Percentiles rank a stretch among this genome's conserved stretches.
Conservation (phyloP, 176 grass and related monocot species). For the Bolboschoenus planiculmis region DNA sequence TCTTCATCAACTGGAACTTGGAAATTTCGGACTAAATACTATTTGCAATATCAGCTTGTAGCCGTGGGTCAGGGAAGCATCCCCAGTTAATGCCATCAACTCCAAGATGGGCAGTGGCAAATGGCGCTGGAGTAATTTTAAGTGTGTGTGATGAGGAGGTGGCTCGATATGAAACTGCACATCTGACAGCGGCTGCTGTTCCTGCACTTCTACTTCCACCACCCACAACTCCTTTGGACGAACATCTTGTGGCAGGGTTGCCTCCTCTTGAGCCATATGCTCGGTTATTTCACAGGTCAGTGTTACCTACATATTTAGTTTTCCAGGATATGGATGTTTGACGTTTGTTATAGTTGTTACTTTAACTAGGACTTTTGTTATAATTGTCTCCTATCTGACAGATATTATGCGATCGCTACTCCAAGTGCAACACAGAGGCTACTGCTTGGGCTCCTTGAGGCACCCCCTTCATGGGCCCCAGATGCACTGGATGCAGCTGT, state of each 20-base stretch:
- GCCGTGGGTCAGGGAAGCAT: slow-evolving; percentile 92
- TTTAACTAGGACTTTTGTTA: neutral
- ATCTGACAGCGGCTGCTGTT: slow-evolving; percentile 95
- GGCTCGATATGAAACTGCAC: slow-evolving; percentile 82
- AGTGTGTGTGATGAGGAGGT: slow-evolving; percentile 99
- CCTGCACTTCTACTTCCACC: slow-evolving; percentile 94
- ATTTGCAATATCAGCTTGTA: slow-evolving; percentile 51
- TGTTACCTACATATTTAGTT: slow-evolving; percentile 4
- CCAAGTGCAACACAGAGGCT: slow-evolving; percentile 95
- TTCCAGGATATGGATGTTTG: neutral
- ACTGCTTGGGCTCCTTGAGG: slow-evolving; percentile 95
- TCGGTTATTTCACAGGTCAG: slow-evolving; percentile 89
- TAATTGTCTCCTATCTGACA: slow-evolving; percentile 27
- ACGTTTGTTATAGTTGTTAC: neutral
- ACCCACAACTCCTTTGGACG: slow-evolving; percentile 85
- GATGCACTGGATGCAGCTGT: slow-evolving; percentile 99
- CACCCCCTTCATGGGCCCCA: slow-evolving; percentile 97
- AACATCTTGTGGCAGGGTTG: slow-evolving; percentile 87
- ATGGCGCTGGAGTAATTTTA: slow-evolving; percentile 97
- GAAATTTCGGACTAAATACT: neutral
- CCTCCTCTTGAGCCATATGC: slow-evolving; percentile 95
- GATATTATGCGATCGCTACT: slow-evolving; percentile 97
- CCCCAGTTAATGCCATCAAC: slow-evolving; percentile 99
- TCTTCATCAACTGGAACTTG: neutral
- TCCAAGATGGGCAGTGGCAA: slow-evolving; percentile 98